A percentile compares a stretch with the other conserved stretches of the same genome.
Conservation (phyloP, 371 early-diverging fungal species). For the Mortierella polycephala region DNA sequence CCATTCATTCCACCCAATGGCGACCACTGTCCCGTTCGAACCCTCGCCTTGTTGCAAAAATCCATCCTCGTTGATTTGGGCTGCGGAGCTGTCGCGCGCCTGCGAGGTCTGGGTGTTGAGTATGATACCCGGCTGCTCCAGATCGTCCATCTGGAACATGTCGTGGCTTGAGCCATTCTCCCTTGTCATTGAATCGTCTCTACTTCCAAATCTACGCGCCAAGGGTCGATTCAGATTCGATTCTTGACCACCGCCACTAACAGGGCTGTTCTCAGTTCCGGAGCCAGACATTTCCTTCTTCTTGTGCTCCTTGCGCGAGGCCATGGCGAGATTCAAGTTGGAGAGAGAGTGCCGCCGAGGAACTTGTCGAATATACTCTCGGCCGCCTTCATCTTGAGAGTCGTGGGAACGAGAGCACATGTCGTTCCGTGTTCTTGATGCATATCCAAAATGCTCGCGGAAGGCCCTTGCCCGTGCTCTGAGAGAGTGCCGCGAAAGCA, state of each 20-base stretch:
- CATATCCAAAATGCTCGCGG: conserved; percentile 39
- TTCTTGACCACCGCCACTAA: neutral
- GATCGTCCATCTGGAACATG: conserved; percentile 57
- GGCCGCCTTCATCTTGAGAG: conserved; percentile 32
- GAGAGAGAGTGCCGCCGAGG: conserved; percentile 51
- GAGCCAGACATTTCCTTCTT: conserved; percentile 8
- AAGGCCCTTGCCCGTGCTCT: conserved; percentile 60
- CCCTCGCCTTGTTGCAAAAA: conserved; percentile 6
- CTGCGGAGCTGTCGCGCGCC: conserved; percentile 13
- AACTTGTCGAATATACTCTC: conserved; percentile 28
- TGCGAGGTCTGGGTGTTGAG: conserved; percentile 3
- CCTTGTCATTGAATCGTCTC: conserved; percentile 6
- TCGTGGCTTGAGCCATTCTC: conserved; percentile 22
- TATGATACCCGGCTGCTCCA: conserved; percentile 37
- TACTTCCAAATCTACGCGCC: conserved; percentile 8
- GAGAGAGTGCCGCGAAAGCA: conserved; percentile 77
- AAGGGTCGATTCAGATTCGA: conserved; percentile 3
- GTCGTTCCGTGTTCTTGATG: conserved; percentile 27
- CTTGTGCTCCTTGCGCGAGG: conserved; percentile 47
- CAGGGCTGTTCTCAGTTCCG: conserved; percentile 4
- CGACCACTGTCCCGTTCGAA: neutral
- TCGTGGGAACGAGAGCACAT: conserved; percentile 40
- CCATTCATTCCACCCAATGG: conserved; percentile 47
- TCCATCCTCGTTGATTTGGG: conserved; percentile 15
- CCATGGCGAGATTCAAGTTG: conserved; percentile 50